These are phyloP conservation scores for Amylostereum chailletii DNA, from an alignment of 1,284 basidiomycete genomes.

Conservation along the genomic window DNA sequence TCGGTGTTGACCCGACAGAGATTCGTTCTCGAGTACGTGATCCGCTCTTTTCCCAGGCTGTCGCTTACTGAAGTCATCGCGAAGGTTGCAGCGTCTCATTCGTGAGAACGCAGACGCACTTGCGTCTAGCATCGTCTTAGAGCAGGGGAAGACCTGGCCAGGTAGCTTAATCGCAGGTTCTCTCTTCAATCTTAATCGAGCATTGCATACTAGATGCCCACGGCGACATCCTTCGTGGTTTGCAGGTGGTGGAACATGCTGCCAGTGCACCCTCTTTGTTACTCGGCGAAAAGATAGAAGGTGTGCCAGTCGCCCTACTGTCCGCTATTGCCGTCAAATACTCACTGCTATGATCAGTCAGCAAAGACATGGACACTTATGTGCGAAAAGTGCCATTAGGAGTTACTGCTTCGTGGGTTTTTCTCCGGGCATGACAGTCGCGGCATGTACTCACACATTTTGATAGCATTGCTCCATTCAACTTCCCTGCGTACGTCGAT, in stretches of 20 bases:
- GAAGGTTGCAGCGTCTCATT: slow-evolving; percentile 72
- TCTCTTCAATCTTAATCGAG: not conserved
- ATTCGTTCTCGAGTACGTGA: slow-evolving; percentile 77
- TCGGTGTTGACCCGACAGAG: slow-evolving; percentile 84
- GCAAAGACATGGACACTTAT: slow-evolving; percentile 96
- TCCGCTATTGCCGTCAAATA: not conserved
- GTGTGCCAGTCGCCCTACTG: slow-evolving; percentile 22
- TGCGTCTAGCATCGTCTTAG: slow-evolving; percentile 72
- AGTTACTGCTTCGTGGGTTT: slow-evolving; percentile 60
- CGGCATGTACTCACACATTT: slow-evolving; percentile 5
- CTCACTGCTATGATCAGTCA: slow-evolving; percentile 41
- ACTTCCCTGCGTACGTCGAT: slow-evolving; percentile 75
- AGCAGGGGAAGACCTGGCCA: slow-evolving; percentile 85
- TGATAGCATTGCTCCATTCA: slow-evolving; percentile 82
- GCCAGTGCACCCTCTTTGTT: slow-evolving; percentile 78
- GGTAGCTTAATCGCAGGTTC: slow-evolving; percentile 31
- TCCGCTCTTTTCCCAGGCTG: not conserved
- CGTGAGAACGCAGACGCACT: slow-evolving; percentile 73
- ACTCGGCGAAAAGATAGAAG: slow-evolving; percentile 88
- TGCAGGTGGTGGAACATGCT: slow-evolving; percentile 92
- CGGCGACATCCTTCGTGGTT: slow-evolving; percentile 87
- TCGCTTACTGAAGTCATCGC: not conserved
- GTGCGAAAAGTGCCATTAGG: slow-evolving; percentile 73
- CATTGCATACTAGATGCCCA: slow-evolving; percentile 62
- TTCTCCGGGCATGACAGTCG: slow-evolving; percentile 1